These are phyloP conservation scores for Fusarium brevicatenulatum DNA, from an alignment of 2,329 filamentous ascomycete species.

Conservation along the genomic window DNA sequence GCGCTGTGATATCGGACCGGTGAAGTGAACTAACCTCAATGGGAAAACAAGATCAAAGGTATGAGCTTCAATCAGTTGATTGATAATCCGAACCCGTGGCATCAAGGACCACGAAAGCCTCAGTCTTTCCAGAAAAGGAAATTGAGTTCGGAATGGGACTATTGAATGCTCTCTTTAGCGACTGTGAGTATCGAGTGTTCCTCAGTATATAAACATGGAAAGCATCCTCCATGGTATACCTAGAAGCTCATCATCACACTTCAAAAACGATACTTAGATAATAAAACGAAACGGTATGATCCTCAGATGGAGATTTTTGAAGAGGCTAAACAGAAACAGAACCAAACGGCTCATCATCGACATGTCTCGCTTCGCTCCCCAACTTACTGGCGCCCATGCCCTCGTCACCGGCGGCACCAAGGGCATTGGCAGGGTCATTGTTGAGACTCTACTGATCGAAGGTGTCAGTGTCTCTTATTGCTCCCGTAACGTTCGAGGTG, in stretches of 20 bases:
- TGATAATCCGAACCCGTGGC: background rate
- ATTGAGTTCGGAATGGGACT: background rate
- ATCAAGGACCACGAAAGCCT: background rate
- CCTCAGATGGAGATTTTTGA: background rate
- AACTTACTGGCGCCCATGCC: constrained; percentile 1
- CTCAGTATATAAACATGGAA: background rate
- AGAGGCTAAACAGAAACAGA: background rate
- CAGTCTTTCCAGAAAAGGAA: background rate
- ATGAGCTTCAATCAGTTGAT: background rate
- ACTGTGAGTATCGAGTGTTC: no score
- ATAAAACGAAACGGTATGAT: background rate
- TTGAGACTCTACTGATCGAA: constrained; percentile 37
- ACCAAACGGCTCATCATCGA: no score
- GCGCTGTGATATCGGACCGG: background rate
- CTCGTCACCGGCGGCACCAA: constrained; percentile 30
- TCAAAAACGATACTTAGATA: background rate
- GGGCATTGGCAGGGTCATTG: constrained; percentile 40
- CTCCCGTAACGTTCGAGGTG: constrained; percentile 24
- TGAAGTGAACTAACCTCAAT: background rate
- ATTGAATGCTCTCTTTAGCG: no score
- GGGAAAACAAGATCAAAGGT: background rate
- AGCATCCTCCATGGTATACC: no score
- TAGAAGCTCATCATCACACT: background rate
- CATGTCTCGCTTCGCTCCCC: constrained; percentile 18
- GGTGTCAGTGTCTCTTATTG: constrained; percentile 45